A percentile compares a stretch with the other conserved stretches of the same genome.
Conservation (phyloP, 2,329 filamentous ascomycete genomes). For the Alternaria atra region DNA sequence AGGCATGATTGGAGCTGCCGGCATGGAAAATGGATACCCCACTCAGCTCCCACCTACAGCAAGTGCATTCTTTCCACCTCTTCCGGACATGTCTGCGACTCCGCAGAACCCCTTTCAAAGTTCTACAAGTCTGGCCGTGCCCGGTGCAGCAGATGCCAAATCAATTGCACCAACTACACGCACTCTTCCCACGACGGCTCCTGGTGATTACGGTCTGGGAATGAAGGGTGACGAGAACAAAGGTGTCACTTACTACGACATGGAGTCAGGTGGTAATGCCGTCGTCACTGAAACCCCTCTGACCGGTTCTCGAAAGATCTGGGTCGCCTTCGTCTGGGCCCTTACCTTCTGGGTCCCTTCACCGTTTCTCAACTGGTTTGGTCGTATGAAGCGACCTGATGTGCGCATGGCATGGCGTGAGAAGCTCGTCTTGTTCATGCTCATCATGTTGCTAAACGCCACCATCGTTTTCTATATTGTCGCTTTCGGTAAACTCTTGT, state of each 20-base stretch:
- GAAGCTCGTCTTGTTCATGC: conserved; percentile 81
- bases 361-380: conserved; percentile 77
- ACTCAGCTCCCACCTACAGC: conserved; percentile 61
- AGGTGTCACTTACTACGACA: conserved; percentile 71
- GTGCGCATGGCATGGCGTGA: conserved; percentile 98
- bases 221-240: conserved; percentile 76
- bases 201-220: conserved; percentile 90
- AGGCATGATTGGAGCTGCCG: conserved; percentile 63
- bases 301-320: conserved; percentile 71
- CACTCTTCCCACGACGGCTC: conserved; percentile 61
- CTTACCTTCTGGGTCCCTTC: conserved; percentile 96
- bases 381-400: conserved; percentile 96
- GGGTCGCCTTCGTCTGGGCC: conserved; percentile 85
- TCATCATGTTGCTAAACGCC: conserved; percentile 85
- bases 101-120: conserved; percentile 75
- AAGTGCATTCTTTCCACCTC: conserved; percentile 72
- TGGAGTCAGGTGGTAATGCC: conserved; percentile 79
- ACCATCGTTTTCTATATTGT: conserved; percentile 92
- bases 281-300: conserved; percentile 76
- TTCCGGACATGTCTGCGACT: conserved; percentile 67
- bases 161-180: conserved; percentile 67
- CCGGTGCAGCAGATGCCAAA: conserved; percentile 53
- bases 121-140: conserved; percentile 56
- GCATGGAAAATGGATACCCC: conserved; percentile 78
- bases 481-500: conserved; percentile 82